Evolutionary conservation across 495 filamentous ascomycete genomes (phyloP).

Genomic region (Daldinia decipiens): DNA sequence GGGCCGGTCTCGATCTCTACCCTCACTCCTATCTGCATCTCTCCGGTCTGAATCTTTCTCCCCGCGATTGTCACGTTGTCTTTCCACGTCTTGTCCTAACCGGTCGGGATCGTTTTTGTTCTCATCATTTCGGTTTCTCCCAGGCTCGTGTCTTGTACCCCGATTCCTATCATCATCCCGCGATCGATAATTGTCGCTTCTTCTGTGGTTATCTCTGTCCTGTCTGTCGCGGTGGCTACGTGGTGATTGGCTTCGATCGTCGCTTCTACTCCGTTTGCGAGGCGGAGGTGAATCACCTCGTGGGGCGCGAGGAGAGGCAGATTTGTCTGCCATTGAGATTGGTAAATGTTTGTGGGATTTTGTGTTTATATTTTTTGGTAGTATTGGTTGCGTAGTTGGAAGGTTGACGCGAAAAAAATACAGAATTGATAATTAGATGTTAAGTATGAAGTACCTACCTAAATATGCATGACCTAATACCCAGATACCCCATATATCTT

Average conservation of each 20-base stretch:
- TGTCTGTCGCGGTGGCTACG: slow-evolving; percentile 32
- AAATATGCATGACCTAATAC: no score
- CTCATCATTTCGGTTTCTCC: slow-evolving; percentile 29
- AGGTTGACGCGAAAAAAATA: not conserved
- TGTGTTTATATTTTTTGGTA: not conserved
- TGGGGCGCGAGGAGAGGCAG: slow-evolving; percentile 34
- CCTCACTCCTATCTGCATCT: slow-evolving; percentile 35
- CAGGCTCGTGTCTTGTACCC: slow-evolving; percentile 25
- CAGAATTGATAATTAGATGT: no score
- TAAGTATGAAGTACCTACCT: not conserved
- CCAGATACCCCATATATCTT: not conserved
- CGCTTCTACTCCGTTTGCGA: slow-evolving; percentile 35
- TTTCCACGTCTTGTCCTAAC: slow-evolving; percentile 16
- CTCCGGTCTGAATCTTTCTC: slow-evolving; percentile 32
- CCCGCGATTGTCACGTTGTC: slow-evolving; percentile 25
- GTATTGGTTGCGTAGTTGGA: not conserved
- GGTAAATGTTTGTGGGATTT: not conserved
- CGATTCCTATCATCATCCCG: slow-evolving; percentile 34
- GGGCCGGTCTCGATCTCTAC: slow-evolving; percentile 40
- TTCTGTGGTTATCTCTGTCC: slow-evolving; percentile 35
- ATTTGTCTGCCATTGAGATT: slow-evolving; percentile 41
- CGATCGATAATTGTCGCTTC: slow-evolving; percentile 43
- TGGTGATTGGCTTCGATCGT: slow-evolving; percentile 46
- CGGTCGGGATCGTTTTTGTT: slow-evolving; percentile 29
- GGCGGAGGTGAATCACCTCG: slow-evolving; percentile 42